Conservation (phyloP, 2,329 filamentous ascomycete genomes). For the Aspergillus tamarii region DNA sequence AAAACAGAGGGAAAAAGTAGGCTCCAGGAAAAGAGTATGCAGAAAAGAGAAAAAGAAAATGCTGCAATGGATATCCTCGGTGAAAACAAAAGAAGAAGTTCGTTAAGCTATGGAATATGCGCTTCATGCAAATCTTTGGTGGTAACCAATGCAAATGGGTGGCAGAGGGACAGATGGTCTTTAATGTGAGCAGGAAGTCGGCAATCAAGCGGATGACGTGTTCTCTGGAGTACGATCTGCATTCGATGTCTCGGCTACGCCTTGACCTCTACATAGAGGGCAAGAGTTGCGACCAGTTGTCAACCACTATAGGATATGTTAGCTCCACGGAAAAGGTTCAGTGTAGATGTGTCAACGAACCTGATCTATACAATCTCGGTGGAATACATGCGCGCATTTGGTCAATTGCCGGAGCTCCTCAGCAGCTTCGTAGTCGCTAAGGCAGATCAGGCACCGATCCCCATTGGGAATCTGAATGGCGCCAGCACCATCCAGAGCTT, state of each 20-base stretch:
- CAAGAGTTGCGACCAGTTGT: conserved; percentile 56
- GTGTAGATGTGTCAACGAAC: conserved; percentile 46
- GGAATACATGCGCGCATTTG: conserved; percentile 69
- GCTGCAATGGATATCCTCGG: conserved; percentile 35
- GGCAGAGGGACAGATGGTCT: conserved; percentile 6
- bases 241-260: conserved; percentile 42
- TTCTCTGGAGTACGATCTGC: conserved; percentile 21
- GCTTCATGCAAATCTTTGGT: conserved; percentile 36
- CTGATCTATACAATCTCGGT: conserved; percentile 71
- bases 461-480: conserved; percentile 44
- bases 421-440: conserved; percentile 65
- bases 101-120: conserved; percentile 31
- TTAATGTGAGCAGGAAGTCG: conserved; percentile 11
- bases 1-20: background rate
- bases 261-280: conserved; percentile 43
- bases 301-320: conserved; percentile 59
- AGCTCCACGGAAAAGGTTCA: conserved; percentile 25
- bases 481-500: conserved; percentile 45
- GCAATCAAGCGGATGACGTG: conserved; percentile 16
- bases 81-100: conserved; percentile 25
- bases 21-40: conserved; percentile 11
- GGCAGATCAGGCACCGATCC: conserved; percentile 67
- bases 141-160: conserved; percentile 8
- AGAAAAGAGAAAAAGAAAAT: conserved; percentile 19
- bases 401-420: conserved; percentile 64